Conservation (phyloP, 192 early-diverging fungal species). For the Backusella liffmaniae region DNA sequence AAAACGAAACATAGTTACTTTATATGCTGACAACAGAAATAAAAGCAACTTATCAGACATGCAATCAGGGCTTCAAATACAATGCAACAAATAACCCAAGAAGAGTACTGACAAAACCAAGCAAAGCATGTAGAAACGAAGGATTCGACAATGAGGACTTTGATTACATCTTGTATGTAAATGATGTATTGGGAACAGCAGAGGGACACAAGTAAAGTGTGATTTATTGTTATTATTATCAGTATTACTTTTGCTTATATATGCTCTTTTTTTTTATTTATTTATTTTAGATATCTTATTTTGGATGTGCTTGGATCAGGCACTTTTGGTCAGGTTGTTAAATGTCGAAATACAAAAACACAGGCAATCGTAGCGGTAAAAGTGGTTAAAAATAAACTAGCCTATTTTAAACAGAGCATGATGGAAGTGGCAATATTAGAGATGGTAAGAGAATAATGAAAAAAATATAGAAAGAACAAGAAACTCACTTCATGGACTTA, state of each 20-base stretch:
- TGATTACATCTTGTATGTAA: slow-evolving; percentile 98
- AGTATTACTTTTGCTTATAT: too few species aligned
- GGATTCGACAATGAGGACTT: slow-evolving; percentile 94
- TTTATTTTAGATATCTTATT: slow-evolving; percentile 75
- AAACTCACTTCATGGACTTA: slow-evolving; percentile 23
- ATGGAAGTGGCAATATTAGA: slow-evolving; percentile 96
- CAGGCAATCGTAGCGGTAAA: slow-evolving; percentile 92
- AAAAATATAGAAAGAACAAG: background rate
- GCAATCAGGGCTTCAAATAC: slow-evolving; percentile 85
- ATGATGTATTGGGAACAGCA: slow-evolving; percentile 87
- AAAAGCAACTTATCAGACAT: slow-evolving; percentile 24
- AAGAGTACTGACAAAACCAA: slow-evolving; percentile 95
- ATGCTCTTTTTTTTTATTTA: background rate
- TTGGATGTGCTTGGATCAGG: slow-evolving; percentile 93
- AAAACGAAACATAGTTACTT: slow-evolving; percentile 14
- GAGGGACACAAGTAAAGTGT: slow-evolving; percentile 79
- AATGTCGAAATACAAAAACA: slow-evolving; percentile 91
- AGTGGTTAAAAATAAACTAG: slow-evolving; percentile 97
- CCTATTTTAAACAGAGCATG: slow-evolving; percentile 97
- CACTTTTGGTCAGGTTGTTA: slow-evolving; percentile 99
- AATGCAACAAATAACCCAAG: slow-evolving; percentile 82
- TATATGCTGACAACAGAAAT: slow-evolving; percentile 24
- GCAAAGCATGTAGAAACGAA: slow-evolving; percentile 86
- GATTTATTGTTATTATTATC: background rate
- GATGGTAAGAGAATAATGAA: slow-evolving; percentile 46